Base-by-base conservation (phyloP, 352 stramenopile genomes). In the Blastocystis hominis region DNA sequence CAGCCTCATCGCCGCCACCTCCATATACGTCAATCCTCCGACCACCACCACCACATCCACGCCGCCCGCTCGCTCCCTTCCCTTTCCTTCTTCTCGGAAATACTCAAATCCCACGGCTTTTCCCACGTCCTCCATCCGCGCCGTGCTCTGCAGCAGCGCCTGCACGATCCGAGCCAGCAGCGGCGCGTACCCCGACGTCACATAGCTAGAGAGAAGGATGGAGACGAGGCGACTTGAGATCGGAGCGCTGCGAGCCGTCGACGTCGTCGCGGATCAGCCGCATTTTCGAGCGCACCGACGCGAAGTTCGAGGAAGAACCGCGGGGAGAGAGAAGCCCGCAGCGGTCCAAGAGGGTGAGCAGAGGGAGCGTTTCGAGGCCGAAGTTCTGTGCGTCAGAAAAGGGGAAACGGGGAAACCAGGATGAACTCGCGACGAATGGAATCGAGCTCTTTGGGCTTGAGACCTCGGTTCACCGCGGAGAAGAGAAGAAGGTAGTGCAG, bases 151-250 rank as follows among this genome's bases (percentile, higher is more conserved):
- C 42, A 69, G 6, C 34, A 63, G 13, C 9, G 77, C 77, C 44
- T 75, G 66, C 9, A 87, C 6, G 0, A 87, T 40, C 6, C 77
- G 24, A 9, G 62, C 47, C 17, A 56, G 50, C 20, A 87, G 24
- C 3, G 77, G 77, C 15, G 77, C 77, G 44, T 76, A 87, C 47
- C 77, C 77, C n/a, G 77, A 87, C 2, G 77, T 87, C 10, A 87
- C 77, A 64, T 87, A 87, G 47, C 72, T 84, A 66, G 2, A 55
- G 38, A 30, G 59, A 15, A 84, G 20, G 17, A 30, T 38, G 24
- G 1, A 34, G 34, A 47, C 15, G 9, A 47, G 2, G 4, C 20
- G 36, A 84, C 72, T 87, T 87, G 13, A 87, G 17, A 75, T 87
- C 77, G 17, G 77, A n/a, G 2, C 30, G 46, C 38, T 75, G 15